phyloP scores from a whole-genome alignment of 306 rosid species.

The Fragaria vesca region DNA sequence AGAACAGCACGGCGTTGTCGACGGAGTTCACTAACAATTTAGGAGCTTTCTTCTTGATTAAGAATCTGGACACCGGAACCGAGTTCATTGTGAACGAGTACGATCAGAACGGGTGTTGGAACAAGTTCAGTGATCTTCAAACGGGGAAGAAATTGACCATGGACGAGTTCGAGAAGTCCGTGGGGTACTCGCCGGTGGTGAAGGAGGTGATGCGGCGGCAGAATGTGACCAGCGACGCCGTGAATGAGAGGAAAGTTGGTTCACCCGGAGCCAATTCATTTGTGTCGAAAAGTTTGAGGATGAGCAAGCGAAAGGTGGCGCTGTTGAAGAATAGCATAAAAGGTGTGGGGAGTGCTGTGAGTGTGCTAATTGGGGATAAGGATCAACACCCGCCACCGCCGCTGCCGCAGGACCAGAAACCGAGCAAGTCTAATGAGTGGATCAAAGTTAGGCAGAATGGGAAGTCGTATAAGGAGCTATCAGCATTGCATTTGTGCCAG shows the following conservation, averaged over 20 bases:
- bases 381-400: conserved; percentile 26
- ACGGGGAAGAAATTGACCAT: conserved; percentile 78
- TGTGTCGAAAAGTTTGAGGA: conserved; percentile 55
- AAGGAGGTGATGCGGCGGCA: conserved; percentile 70
- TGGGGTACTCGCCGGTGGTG: conserved; percentile 63
- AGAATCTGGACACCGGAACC: conserved; percentile 76
- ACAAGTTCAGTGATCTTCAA: conserved; percentile 66
- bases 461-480: conserved; percentile 66
- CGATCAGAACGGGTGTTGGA: conserved; percentile 74
- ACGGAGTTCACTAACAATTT: conserved; percentile 23
- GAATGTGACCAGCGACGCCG: background rate
- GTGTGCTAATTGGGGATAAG: conserved; percentile 59
- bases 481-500: conserved; percentile 78
- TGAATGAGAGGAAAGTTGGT: conserved; percentile 34
- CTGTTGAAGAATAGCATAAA: conserved; percentile 59
- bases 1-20: conserved; percentile 12
- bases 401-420: conserved; percentile 25
- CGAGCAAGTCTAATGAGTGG: conserved; percentile 45
- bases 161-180: conserved; percentile 77
- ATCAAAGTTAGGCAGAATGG: conserved; percentile 64
- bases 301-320: conserved; percentile 70
- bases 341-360: conserved; percentile 54
- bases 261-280: conserved; percentile 17
- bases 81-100: conserved; percentile 77
- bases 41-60: conserved; percentile 68